Percentiles rank a stretch among this genome's conserved stretches.
These are phyloP conservation scores for Paspalum vaginatum DNA, from an alignment of 176 grass and related monocot species.

Conservation along the genomic window DNA sequence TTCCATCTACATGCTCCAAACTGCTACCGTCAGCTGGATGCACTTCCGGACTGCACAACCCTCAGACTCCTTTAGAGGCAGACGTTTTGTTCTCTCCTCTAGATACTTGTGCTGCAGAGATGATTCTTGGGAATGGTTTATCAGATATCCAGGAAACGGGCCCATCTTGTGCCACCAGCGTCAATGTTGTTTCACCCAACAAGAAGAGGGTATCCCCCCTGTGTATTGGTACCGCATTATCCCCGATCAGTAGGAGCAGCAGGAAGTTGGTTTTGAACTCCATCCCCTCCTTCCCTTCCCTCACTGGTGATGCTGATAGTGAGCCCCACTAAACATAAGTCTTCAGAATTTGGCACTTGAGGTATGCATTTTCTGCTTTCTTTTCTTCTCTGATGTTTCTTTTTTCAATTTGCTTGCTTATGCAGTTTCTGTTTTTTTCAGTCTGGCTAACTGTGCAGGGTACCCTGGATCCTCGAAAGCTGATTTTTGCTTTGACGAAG, in stretches of 20 bases:
- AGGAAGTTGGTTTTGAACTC: conserved; percentile 7
- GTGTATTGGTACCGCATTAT: neutral
- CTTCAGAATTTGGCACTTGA: conserved; percentile 1
- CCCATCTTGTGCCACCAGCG: neutral
- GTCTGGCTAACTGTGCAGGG: neutral
- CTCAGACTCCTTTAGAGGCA: conserved; percentile 1
- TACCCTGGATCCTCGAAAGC: neutral
- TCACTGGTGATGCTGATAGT: conserved; percentile 15
- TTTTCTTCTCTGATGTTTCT: neutral
- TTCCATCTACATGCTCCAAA: conserved; percentile 19
- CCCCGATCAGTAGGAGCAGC: conserved; percentile 1
- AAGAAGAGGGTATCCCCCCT: conserved; percentile 34
- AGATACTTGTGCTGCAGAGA: neutral
- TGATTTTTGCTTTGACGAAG: neutral
- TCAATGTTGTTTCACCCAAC: conserved; percentile 42
- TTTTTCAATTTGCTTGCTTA: neutral
- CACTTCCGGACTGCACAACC: conserved; percentile 11
- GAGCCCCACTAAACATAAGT: conserved; percentile 26
- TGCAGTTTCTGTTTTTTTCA: neutral
- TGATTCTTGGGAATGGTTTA: neutral
- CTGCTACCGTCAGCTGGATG: neutral
- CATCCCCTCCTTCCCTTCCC: conserved; percentile 39
- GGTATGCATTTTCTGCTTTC: neutral
- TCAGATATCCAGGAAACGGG: conserved; percentile 4
- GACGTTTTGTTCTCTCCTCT: conserved; percentile 1